These are phyloP conservation scores for Saturnispora dispora DNA, from an alignment of 805 yeast species.

Conservation along the genomic window DNA sequence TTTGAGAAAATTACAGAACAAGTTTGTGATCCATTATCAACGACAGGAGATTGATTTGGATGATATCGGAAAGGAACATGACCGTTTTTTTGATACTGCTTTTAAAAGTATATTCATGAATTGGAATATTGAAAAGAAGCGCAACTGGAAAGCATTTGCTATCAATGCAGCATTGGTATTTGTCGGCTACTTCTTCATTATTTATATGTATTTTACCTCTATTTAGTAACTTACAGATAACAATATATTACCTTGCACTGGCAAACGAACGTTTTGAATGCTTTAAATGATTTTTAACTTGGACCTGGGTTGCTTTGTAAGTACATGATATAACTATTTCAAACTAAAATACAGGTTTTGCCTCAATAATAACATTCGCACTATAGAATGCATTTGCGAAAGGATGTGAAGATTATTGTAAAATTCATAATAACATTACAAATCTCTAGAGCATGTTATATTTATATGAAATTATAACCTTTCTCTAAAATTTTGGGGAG, in stretches of 20 bases:
- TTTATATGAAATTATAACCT: too few species aligned
- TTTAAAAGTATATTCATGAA: conserved; percentile 11
- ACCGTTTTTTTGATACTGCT: neutral
- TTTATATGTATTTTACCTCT: conserved; percentile 15
- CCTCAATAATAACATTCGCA: too few species aligned
- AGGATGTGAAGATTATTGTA: too few species aligned
- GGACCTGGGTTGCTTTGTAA: too few species aligned
- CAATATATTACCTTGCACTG: neutral
- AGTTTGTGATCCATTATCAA: neutral
- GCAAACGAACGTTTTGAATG: too few species aligned
- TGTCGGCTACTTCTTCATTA: conserved; percentile 6
- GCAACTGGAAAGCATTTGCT: conserved; percentile 10
- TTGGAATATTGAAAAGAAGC: conserved; percentile 17
- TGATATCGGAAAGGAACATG: conserved; percentile 8
- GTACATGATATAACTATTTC: too few species aligned
- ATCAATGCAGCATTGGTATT: conserved; percentile 9
- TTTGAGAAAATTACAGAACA: neutral
- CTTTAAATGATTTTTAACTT: too few species aligned
- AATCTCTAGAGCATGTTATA: too few species aligned
- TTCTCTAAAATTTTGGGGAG: too few species aligned
- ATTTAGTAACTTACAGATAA: conserved; percentile 8
- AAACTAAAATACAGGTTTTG: too few species aligned
- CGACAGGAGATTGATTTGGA: conserved; percentile 4
- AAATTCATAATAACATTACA: too few species aligned
- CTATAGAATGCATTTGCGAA: too few species aligned